A percentile compares a stretch with the other conserved stretches of the same genome.
These are phyloP conservation scores for Talaromyces sp. DNA, from an alignment of 2,329 filamentous ascomycete genomes.

Conservation along the genomic window DNA sequence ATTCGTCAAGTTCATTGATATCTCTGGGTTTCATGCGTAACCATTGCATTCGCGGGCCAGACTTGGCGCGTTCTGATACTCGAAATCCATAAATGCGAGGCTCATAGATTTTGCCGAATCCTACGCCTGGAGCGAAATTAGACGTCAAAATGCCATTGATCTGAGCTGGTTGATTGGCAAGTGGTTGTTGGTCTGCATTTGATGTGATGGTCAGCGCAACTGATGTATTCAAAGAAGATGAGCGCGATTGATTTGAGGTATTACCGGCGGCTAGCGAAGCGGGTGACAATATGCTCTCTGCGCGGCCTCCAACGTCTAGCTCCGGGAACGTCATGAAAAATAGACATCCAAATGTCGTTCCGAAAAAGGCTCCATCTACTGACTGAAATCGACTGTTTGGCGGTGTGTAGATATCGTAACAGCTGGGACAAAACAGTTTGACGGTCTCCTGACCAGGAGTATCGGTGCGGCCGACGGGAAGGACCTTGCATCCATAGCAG, in stretches of 20 bases:
- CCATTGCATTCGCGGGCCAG: conserved; percentile 96
- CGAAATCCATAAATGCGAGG: conserved; percentile 95
- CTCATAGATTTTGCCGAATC: conserved; percentile 79
- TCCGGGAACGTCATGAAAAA: conserved; percentile 99
- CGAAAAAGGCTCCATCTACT: conserved; percentile 96
- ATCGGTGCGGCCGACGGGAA: conserved; percentile 90
- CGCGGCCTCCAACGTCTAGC: conserved; percentile 73
- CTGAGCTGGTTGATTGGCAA: conserved; percentile 45
- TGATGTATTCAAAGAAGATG: conserved; percentile 30
- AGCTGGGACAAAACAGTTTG: conserved; percentile 96
- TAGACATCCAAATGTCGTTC: conserved; percentile 91
- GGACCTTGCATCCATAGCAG: conserved; percentile 83
- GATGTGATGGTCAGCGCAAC: conserved; percentile 25
- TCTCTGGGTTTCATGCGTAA: conserved; percentile 77
- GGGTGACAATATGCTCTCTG: conserved; percentile 44
- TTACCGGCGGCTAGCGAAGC: conserved; percentile 23
- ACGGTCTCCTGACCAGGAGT: conserved; percentile 96
- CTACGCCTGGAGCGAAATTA: conserved; percentile 86
- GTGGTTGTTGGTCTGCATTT: conserved; percentile 35
- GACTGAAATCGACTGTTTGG: conserved; percentile 97
- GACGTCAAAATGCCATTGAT: conserved; percentile 84
- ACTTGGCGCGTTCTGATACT: conserved; percentile 83
- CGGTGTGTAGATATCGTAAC: conserved; percentile 93
- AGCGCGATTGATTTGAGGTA: conserved; percentile 29
- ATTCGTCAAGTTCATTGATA: conserved; percentile 78